Base-by-base conservation (phyloP, 345 rosid genomes). In the Trapa bicornis region DNA sequence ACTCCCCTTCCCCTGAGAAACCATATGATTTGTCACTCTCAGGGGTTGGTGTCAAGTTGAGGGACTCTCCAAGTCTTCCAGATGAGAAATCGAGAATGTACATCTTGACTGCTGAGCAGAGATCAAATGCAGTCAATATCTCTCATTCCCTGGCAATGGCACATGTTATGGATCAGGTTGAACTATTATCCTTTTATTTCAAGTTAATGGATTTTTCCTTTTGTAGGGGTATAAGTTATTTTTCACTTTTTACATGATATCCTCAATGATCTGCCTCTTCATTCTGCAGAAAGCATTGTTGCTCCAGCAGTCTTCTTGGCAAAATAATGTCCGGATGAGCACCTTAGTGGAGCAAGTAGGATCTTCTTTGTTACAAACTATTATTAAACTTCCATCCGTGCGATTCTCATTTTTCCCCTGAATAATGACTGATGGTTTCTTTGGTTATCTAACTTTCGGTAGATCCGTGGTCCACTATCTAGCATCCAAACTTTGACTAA, bases 91-190 rank as follows among this genome's bases (percentile, higher is more conserved):
- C 63, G 38, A 70, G 70, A 70, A 76, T 68, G 67, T 74, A 68
- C 73, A 77, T 63, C 60, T 82, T 91, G 57, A 81, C 79, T 60
- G 68, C 80, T 73, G 96, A 87, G 67, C 88, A 87, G 80, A 87
- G 84, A 77, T 76, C 77, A 13, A 86, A 84, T 79, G 96, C 96
- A 12, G 80, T 87, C 61, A 81, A 87, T 67, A 93, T 89, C 35
- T 80, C 90, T 32, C 82, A 76, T 37, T 78, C 96, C 70, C 77
- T 88, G 13, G 98, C 96, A 61, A 86, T 89, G 94, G 97, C 97
- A 0, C 88, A 93, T 78, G 96, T 92, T 41, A 86, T 92, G 97
- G 98, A 92, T 79, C 97, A 92, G 98, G 96, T 89, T 67, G 64
- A 63, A 47, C 36, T 15, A 33, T 37, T 39, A n/a, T 38, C n/a